Percentiles rank a stretch among this genome's conserved stretches.
These are phyloP conservation scores for Mrakia gelida DNA, from an alignment of 768 basidiomycete species.

Conservation along the genomic window DNA sequence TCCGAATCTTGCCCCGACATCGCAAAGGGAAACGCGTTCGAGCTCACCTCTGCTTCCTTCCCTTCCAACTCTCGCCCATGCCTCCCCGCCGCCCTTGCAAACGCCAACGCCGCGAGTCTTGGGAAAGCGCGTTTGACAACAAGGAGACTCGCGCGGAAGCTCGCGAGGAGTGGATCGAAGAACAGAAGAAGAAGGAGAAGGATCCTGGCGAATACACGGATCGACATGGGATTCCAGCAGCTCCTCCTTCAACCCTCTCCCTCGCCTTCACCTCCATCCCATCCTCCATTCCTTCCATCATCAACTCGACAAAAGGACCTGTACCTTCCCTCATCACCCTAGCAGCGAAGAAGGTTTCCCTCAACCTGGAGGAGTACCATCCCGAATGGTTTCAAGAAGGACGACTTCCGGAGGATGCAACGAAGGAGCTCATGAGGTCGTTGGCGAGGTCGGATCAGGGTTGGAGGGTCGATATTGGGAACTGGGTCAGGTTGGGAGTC, in stretches of 20 bases:
- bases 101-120: background rate
- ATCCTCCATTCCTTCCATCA: background rate
- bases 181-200: background rate
- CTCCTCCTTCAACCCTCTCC: background rate
- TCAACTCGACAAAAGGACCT: background rate
- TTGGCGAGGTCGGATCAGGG: background rate
- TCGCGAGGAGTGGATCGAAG: background rate
- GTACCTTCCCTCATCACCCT: background rate
- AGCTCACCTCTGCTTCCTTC: background rate
- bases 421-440: background rate
- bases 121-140: background rate
- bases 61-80: background rate
- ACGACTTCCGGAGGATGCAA: background rate
- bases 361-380: background rate
- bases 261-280: background rate
- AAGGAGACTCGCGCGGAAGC: background rate
- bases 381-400: background rate
- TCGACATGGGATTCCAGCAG: background rate
- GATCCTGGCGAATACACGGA: background rate
- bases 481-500: slow-evolving; percentile 3
- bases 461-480: background rate
- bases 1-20: no score
- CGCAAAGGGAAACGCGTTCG: background rate
- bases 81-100: background rate
- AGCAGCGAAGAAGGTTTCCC: background rate